phyloP scores from a whole-genome alignment of 2,329 filamentous ascomycete genomes.

The Trichoderma sp. region DNA sequence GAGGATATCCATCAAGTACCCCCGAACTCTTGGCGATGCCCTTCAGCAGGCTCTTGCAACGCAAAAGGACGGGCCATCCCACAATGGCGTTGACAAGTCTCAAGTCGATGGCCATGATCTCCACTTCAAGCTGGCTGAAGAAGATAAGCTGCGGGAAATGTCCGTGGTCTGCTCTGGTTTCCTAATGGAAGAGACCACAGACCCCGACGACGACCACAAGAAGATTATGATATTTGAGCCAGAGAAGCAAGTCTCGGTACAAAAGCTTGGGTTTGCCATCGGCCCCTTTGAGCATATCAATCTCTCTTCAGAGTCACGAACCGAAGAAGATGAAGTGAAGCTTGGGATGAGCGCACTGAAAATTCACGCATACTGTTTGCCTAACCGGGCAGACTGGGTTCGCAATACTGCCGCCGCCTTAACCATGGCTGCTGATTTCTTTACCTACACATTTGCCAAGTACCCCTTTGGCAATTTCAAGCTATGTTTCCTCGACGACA shows the following conservation, averaged over 20 bases:
- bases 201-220: constrained; percentile 74
- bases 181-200: constrained; percentile 77
- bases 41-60: constrained; percentile 52
- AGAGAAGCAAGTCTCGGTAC: constrained; percentile 72
- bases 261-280: constrained; percentile 90
- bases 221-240: constrained; percentile 88
- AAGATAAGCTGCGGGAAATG: constrained; percentile 87
- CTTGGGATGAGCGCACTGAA: constrained; percentile 86
- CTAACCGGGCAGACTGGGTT: constrained; percentile 77
- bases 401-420: constrained; percentile 84
- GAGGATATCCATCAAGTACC: constrained; percentile 84
- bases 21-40: constrained; percentile 81
- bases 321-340: constrained; percentile 88
- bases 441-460: constrained; percentile 82
- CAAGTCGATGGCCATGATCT: constrained; percentile 47
- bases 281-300: constrained; percentile 95
- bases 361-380: constrained; percentile 88
- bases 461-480: constrained; percentile 95
- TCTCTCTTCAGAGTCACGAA: constrained; percentile 79
- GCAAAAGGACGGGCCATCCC: constrained; percentile 39
- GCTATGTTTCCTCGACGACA: constrained; percentile 90
- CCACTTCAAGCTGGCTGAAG: constrained; percentile 59
- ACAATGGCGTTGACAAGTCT: constrained; percentile 40
- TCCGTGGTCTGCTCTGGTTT: constrained; percentile 89
- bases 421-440: constrained; percentile 85